phyloP scores from a whole-genome alignment of 495 filamentous ascomycete genomes.

The Talaromyces trachyspermus region DNA sequence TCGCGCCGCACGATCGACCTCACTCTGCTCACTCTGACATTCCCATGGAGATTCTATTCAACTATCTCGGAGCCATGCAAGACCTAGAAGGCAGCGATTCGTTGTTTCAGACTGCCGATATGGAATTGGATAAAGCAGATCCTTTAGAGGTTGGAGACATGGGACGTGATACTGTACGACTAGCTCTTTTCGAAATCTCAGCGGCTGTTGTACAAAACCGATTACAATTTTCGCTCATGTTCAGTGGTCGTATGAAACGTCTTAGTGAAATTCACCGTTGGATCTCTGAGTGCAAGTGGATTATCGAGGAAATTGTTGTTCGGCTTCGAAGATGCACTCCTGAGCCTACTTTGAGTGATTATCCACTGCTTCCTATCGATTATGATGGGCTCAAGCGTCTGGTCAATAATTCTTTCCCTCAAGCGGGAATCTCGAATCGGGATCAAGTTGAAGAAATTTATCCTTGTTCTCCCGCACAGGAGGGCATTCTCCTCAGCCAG shows the following conservation, averaged over 20 bases:
- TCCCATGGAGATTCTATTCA: slow-evolving; percentile 64
- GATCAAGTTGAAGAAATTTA: slow-evolving; percentile 51
- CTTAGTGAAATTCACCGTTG: slow-evolving; percentile 49
- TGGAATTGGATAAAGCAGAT: slow-evolving; percentile 31
- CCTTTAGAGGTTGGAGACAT: slow-evolving; percentile 40
- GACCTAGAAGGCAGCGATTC: slow-evolving; percentile 52
- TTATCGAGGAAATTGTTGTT: slow-evolving; percentile 48
- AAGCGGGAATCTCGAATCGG: slow-evolving; percentile 37
- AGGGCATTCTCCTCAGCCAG: slow-evolving; percentile 60
- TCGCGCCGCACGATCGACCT: slow-evolving; percentile 35
- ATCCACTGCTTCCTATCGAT: slow-evolving; percentile 55
- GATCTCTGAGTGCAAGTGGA: slow-evolving; percentile 52
- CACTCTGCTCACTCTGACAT: slow-evolving; percentile 36
- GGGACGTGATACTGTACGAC: slow-evolving; percentile 39
- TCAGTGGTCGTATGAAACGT: slow-evolving; percentile 51
- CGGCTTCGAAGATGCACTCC: slow-evolving; percentile 39
- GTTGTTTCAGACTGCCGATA: slow-evolving; percentile 53
- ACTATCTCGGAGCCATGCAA: slow-evolving; percentile 56
- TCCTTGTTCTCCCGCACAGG: slow-evolving; percentile 58
- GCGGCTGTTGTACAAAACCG: slow-evolving; percentile 51
- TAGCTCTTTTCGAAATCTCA: slow-evolving; percentile 58
- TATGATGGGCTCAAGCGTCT: slow-evolving; percentile 41
- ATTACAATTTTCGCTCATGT: slow-evolving; percentile 54
- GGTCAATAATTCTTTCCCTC: slow-evolving; percentile 36
- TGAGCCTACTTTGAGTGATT: slow-evolving; percentile 54